phyloP scores from a whole-genome alignment of 1,139 yeast genomes.

The Zhuliangozyma blackwelliae region DNA sequence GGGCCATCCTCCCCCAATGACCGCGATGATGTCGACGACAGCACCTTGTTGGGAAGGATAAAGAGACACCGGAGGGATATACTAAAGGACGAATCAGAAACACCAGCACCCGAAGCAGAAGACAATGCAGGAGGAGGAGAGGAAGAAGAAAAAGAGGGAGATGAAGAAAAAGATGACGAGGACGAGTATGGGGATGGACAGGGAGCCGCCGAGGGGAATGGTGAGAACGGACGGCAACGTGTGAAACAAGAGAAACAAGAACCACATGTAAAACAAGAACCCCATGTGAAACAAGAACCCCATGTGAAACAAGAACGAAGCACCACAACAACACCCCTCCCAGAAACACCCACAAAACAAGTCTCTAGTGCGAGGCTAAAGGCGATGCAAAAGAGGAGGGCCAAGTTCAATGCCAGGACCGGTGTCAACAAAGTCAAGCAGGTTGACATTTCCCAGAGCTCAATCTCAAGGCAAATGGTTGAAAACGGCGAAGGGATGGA shows the following conservation, averaged over 20 bases:
- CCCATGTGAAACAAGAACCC: conserved; percentile 3
- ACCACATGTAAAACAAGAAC: conserved; percentile 3
- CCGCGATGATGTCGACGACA: conserved; percentile 12
- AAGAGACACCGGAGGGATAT: conserved; percentile 26
- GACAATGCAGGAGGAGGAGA: too few species aligned
- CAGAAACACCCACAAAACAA: conserved; percentile 17
- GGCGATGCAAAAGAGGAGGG: conserved; percentile 91
- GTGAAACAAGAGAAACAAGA: conserved; percentile 4
- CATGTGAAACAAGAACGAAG: conserved; percentile 3
- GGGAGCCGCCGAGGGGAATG: not conserved
- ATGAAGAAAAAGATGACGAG: conserved; percentile 1
- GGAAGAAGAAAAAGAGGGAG: too few species aligned
- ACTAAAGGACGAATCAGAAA: conserved; percentile 6
- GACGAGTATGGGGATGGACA: conserved; percentile 1
- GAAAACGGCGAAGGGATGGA: conserved; percentile 20
- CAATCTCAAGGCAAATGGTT: conserved; percentile 60
- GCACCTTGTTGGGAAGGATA: conserved; percentile 27
- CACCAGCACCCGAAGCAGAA: conserved; percentile 6
- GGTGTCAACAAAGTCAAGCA: conserved; percentile 48
- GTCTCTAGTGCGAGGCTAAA: conserved; percentile 74
- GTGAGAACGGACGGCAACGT: not conserved
- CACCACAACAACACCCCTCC: conserved; percentile 10
- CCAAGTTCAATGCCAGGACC: conserved; percentile 73
- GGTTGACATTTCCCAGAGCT: conserved; percentile 75
- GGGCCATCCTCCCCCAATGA: conserved; percentile 2